Evolutionary conservation across 768 basidiomycete genomes (phyloP), one percentile per base, ranked within the genome.

Genomic region (Leccinum uliginosum): DNA sequence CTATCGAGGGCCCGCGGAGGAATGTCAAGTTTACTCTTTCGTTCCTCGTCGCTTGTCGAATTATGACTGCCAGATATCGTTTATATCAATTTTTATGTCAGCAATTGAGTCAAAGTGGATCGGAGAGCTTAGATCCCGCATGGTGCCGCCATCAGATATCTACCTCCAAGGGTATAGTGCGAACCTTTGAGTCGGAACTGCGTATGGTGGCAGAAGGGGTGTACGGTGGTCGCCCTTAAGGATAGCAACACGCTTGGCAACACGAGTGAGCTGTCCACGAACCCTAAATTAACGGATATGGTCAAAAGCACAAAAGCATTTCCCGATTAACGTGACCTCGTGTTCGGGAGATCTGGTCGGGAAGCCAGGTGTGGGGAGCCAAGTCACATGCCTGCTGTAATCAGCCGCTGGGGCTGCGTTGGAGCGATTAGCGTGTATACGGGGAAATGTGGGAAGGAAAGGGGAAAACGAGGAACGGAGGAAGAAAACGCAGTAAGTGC

Each of bases 261-360:
- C 60, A 55, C 54, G 23, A 35, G 17, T 45, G 45, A 60, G 8
- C 55, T 46, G 26, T 58, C 50, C 38, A 53, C 58, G 57, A 68
- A 71, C 69, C 67, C 67, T 69, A 70, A 71, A 62, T 58, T 56
- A 64, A 62, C 66, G 69, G 71, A 71, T 65, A 51, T 69, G 58
- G 61, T 55, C 32, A 67, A 69, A 57, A 54, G 55, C 52, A 60
- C 66, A 47, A 54, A 44, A 46, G 43, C 21, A 64, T 56, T 68
- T 60, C 71, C 69, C 53, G 57, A 68, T 71, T 67, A 55, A 62
- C 55, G 24, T 44, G 40, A 50, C 60, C 60, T 58, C 67, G 62
- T 59, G 65, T 55, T 47, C 27, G 53, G 56, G 50, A 62, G 55
- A 67, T 62, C 67, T 69, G 47, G 59, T 38, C n/a, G 26, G 55